phyloP scores from a whole-genome alignment of 2,329 filamentous ascomycete genomes.

The Venturia asperata region DNA sequence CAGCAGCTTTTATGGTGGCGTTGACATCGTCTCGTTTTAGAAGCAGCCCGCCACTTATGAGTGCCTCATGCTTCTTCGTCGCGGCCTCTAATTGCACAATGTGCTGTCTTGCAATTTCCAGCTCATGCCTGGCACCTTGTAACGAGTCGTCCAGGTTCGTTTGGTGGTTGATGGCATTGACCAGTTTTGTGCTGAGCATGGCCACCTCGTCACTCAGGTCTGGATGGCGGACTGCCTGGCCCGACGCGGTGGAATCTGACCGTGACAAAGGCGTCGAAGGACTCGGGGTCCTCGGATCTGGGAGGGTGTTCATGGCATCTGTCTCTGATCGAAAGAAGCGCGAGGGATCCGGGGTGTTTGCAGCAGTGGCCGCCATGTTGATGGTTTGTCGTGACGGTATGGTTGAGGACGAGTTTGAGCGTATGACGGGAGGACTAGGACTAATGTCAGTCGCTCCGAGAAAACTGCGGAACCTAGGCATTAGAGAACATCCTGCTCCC shows the following conservation, averaged over 20 bases:
- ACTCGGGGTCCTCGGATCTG: conserved; percentile 44
- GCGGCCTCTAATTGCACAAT: conserved; percentile 63
- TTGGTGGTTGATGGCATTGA: conserved; percentile 95
- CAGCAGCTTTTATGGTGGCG: conserved; percentile 50
- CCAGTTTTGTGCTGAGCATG: conserved; percentile 86
- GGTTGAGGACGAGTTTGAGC: background rate
- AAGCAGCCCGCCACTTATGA: conserved; percentile 67
- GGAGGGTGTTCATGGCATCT: conserved; percentile 61
- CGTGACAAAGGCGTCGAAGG: conserved; percentile 29
- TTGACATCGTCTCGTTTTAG: conserved; percentile 57
- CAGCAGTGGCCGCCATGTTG: conserved; percentile 12
- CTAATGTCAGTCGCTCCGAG: background rate
- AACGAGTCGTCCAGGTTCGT: conserved; percentile 85
- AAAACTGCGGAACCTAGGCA: conserved; percentile 6
- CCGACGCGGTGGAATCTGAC: conserved; percentile 34
- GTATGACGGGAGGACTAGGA: background rate
- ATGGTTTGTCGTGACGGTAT: background rate
- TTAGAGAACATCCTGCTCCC: background rate
- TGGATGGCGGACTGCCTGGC: conserved; percentile 39
- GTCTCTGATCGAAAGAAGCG: conserved; percentile 33
- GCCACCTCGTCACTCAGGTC: conserved; percentile 72
- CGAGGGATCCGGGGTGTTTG: conserved; percentile 5
- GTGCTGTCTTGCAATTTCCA: conserved; percentile 63
- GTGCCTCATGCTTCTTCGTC: conserved; percentile 60
- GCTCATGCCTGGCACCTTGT: conserved; percentile 71